These are phyloP conservation scores for Syzygium grande DNA, from an alignment of 345 rosid species.

Conservation along the genomic window DNA sequence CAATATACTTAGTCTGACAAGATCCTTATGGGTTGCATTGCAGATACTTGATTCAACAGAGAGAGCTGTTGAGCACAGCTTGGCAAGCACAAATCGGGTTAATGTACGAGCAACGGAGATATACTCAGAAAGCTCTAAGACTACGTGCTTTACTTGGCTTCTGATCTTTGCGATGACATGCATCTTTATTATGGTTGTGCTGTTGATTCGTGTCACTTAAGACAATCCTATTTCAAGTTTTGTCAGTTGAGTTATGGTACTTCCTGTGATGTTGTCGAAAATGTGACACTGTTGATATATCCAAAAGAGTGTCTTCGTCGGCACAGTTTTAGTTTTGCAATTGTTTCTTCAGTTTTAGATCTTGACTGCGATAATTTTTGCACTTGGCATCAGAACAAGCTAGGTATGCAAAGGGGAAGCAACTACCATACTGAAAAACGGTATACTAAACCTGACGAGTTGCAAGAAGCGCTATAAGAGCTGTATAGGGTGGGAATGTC, in stretches of 20 bases:
- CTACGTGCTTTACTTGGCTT: slow-evolving; percentile 83
- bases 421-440: background rate
- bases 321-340: background rate
- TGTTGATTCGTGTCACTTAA: slow-evolving; percentile 72
- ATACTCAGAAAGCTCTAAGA: slow-evolving; percentile 62
- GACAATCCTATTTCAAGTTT: background rate
- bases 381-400: background rate
- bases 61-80: slow-evolving; percentile 80
- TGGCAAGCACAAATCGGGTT: slow-evolving; percentile 76
- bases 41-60: slow-evolving; percentile 89
- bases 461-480: background rate
- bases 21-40: slow-evolving; percentile 2
- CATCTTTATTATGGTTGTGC: slow-evolving; percentile 78
- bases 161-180: slow-evolving; percentile 60
- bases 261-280: background rate
- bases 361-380: background rate
- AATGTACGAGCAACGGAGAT: slow-evolving; percentile 54
- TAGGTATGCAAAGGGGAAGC: background rate
- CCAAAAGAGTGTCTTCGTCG: background rate
- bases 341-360: background rate
- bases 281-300: background rate
- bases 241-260: background rate
- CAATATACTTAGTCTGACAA: background rate
- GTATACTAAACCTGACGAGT: background rate
- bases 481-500: background rate